Evolutionary conservation across 2,329 filamentous ascomycete genomes (phyloP), one percentile per base, ranked within the genome.

Genomic region (Fusarium sambucinum): DNA sequence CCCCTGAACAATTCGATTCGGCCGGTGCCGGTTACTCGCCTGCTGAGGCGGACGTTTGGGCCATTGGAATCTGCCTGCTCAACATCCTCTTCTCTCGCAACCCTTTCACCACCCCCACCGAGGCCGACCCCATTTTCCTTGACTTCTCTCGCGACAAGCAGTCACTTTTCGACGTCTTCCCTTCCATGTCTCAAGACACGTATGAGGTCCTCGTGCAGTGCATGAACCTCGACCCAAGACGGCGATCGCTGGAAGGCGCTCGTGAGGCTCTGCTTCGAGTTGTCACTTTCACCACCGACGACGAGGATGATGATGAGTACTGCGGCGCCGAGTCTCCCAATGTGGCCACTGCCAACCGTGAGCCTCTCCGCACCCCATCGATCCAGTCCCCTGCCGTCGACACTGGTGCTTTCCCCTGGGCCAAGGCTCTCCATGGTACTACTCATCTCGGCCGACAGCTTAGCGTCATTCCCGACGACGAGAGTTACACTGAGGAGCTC

Each of bases 11-110:
- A 80, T 98, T 96, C 75, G 95, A 98, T 78, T 94, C 94, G 54
- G 89, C 90, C 71, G 90, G 90, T 66, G 89, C 87, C 67, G 96
- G 96, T 62, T 99, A 99, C 82, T 95, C 93, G 57, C 94, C 96
- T 46, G 92, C 93, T 45, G 89, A 96, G 81, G 96, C 96, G 52
- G 96, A 99, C 78, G 90, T 97, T 73, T 99, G 96, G 96, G 94
- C 96, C 59, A 92, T 99, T 76, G 96, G 96, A 68, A 95, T 99
- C 80, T 97, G 96, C 79, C 84, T 99, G 69, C 87, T 99, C 76
- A 99, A 99, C 83, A 92, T 98, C 66, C 85, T 99, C 66, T 99
- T 99, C 83, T 95, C 94, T 58, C 91, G 94, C 77, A 99, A 99
- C 78, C 96, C 96, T 0, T 99, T 99, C 79, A 94, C 92, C 53